Evolutionary conservation across 306 rosid species (phyloP), one percentile per base, ranked within the genome.

Genomic region (Vicia sativa): DNA sequence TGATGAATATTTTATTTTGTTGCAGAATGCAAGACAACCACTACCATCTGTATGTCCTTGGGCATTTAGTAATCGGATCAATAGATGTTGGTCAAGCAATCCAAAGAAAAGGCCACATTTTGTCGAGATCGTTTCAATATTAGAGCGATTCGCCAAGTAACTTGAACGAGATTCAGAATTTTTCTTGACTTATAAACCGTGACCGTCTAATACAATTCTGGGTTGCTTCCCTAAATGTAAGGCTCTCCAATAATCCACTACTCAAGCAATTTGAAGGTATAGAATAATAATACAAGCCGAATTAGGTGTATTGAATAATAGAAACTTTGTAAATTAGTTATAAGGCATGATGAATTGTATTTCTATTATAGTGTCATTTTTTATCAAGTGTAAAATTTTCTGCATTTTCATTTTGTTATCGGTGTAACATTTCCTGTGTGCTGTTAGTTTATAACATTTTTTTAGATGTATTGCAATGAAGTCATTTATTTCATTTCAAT

Each of bases 21-120:
- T 79, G 86, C 79, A 93, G 99, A 93, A 93, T 82, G 93, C 87
- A 76, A 93, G 99, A 68, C 99, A 97, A 1, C 95, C 97, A 23
- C 60, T 93, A 74, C 97, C 96, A 42, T 48, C 89, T 3, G 84
- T 74, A 48, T 93, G 99, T 74, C 99, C 99, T 0, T n/a, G 31
- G 77, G 91, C 90, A 45, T 82, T 93, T 37, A 71, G 91, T 68
- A 74, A 78, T 56, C 91, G 90, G 42, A 83, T 93, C 34, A 85
- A 77, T 62, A 78, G 88, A 76, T 93, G 99, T 67, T 93, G 99
- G 99, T 85, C 97, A 15, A 77, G 80, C 61, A 85, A 82, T 41
- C 95, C 95, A 0, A 75, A 68, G 3, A 93, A 84, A 76, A 76
- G 99, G 72, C 99, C 99, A 0, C 89, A 88, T 75, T 93, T 93